Base-by-base conservation (phyloP, 345 rosid genomes). In the Passiflora organensis region DNA sequence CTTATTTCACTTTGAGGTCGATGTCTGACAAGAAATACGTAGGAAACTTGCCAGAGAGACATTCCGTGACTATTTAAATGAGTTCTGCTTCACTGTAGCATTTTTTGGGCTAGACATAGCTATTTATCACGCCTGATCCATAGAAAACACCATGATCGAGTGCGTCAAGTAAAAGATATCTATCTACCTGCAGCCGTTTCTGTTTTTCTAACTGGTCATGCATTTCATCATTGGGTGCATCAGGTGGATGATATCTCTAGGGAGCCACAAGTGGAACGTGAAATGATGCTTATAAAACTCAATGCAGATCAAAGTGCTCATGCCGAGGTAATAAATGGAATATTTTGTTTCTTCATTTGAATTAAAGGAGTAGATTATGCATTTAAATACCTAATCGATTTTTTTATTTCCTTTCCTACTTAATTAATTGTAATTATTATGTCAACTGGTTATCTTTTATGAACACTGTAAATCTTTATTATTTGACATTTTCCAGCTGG, bases 191-290 rank as follows among this genome's bases (percentile, higher is more conserved):
- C 22, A n/a, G 22, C 24, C 14, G 9, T 32, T 12, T 37, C 18
- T 4, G 9, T 16, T 20, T 4, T 0, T 23, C 34, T 48, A 13
- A 28, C 13, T 9, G 6, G 6, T 41, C 2, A 52, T 43, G 2
- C 38, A 21, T 36, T 55, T 37, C 13, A 39, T 18, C 14, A 16
- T 12, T 24, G 51, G 16, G 10, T 43, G 10, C 25, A 55, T 20
- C 72, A 88, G 96, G 98, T 87, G 50, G 98, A 91, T 42, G 98
- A 87, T 73, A 62, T 91, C 70, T 91, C 98, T 18, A 77, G 38
- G 50, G 98, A 88, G 54, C 82, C 93, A 13, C 98, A 85, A 49
- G 93, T 88, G 50, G 98, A 86, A 66, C 87, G 97, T 44, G 97
- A 89, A 65, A 55, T 89, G 51, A 86, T 89, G 91, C 97, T 89